Base-by-base conservation (phyloP, 1,284 basidiomycete genomes). In the Laetiporus sulphureus region DNA sequence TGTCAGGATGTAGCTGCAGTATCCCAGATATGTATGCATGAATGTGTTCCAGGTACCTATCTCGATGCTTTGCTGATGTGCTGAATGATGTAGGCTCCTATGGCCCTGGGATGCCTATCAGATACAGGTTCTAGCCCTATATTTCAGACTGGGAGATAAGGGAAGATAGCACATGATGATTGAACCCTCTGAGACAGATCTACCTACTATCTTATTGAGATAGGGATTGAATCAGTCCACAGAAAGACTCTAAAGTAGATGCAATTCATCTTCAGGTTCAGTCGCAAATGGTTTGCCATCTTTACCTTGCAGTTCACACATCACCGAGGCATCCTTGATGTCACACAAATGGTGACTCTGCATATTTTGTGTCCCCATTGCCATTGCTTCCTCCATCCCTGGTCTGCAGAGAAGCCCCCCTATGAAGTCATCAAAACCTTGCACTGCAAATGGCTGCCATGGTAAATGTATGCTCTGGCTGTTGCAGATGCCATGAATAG, bases 21-120 rank as follows among this genome's bases (percentile, higher is more conserved):
- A n/a, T n/a, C n/a, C n/a, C n/a, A n/a, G n/a, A n/a, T n/a, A n/a
- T n/a, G n/a, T n/a, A n/a, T n/a, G n/a, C n/a, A n/a, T n/a, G n/a
- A n/a, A n/a, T n/a, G n/a, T n/a, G n/a, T n/a, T n/a, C n/a, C n/a
- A n/a, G n/a, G n/a, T n/a, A n/a, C n/a, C n/a, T n/a, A n/a, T n/a
- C n/a, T n/a, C n/a, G n/a, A n/a, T n/a, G n/a, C n/a, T n/a, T n/a
- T n/a, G n/a, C n/a, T n/a, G n/a, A n/a, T n/a, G n/a, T n/a, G n/a
- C n/a, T n/a, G n/a, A n/a, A n/a, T n/a, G n/a, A n/a, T n/a, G n/a
- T n/a, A n/a, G 68, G 66, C 41, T 67, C 60, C 7, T 52, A 45
- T 3, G 62, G 65, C 6, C 64, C 64, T 11, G 68, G 68, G 12
- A 68, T 58, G 2, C 58, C 59, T 12, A 53, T 52, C 18, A 62